A percentile compares a stretch with the other conserved stretches of the same genome.
These are phyloP conservation scores for Picocystis salinarum DNA, from an alignment of 139 green algal genomes.

Conservation along the genomic window DNA sequence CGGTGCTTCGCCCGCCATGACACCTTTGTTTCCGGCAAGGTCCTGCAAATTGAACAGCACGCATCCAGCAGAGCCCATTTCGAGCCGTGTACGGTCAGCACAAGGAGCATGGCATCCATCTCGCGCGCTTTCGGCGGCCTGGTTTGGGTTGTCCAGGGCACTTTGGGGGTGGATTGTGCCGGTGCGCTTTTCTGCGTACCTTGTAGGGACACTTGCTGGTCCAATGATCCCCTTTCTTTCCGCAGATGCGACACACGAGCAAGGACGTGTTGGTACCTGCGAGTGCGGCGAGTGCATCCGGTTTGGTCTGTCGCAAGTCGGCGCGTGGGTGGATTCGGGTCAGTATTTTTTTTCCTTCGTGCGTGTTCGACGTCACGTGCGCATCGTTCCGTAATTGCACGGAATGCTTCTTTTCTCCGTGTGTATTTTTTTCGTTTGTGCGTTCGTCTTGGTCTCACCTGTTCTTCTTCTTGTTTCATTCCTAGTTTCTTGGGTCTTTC, in stretches of 20 bases:
- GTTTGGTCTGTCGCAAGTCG: no score
- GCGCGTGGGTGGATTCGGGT: no score
- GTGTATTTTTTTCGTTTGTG: no score
- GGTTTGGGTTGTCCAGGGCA: not conserved
- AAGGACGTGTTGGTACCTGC: constrained; percentile 16
- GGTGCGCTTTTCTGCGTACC: not conserved
- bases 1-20: constrained; percentile 60
- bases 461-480: constrained; percentile 71
- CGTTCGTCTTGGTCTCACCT: constrained; percentile 41
- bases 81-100: no score
- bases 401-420: no score
- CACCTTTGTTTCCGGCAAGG: constrained; percentile 13
- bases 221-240: constrained; percentile 54
- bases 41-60: constrained; percentile 5
- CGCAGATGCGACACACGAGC: constrained; percentile 28
- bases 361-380: no score
- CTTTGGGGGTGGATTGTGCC: not conserved
- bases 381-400: no score
- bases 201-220: constrained; percentile 34
- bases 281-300: not conserved
- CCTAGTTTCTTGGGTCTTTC: constrained; percentile 51
- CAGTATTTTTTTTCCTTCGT: no score
- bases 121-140: not conserved
- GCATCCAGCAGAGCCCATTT: not conserved
- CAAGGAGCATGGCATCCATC: not conserved